phyloP scores from a whole-genome alignment of 805 yeast species.

The Hanseniaspora thailandica region DNA sequence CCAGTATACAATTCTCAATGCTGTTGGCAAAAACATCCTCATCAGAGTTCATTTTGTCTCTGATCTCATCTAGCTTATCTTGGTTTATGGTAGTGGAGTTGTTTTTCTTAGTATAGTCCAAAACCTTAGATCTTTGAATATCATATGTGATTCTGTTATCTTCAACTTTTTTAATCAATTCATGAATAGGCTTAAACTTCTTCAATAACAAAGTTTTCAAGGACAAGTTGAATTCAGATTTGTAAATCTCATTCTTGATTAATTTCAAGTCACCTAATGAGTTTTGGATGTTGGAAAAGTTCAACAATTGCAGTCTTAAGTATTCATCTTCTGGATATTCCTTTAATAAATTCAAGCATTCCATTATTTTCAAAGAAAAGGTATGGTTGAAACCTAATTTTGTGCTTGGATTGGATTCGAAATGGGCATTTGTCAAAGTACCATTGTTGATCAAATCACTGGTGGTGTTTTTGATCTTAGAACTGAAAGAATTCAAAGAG shows the following conservation, averaged over 20 bases:
- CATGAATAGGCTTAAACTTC: conserved; percentile 49
- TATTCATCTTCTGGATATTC: conserved; percentile 34
- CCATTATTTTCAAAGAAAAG: conserved; percentile 8
- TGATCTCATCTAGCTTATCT: conserved; percentile 58
- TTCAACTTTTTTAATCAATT: conserved; percentile 62
- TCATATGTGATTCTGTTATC: conserved; percentile 70
- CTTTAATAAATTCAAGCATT: conserved; percentile 12
- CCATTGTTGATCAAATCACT: conserved; percentile 12
- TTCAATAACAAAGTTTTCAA: conserved; percentile 50
- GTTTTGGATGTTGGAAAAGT: conserved; percentile 57
- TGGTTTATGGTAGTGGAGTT: conserved; percentile 26
- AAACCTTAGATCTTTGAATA: conserved; percentile 48
- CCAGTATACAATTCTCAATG: conserved; percentile 73
- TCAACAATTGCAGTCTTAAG: conserved; percentile 50
- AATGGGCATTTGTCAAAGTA: conserved; percentile 12
- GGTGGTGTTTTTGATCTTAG: conserved; percentile 9
- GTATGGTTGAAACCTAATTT: conserved; percentile 11
- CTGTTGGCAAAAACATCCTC: conserved; percentile 86
- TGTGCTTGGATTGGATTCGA: neutral
- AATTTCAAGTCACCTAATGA: conserved; percentile 73
- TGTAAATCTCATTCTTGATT: conserved; percentile 67
- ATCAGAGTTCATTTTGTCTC: conserved; percentile 67
- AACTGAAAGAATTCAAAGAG: conserved; percentile 4
- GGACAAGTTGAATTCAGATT: conserved; percentile 55
- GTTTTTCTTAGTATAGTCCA: conserved; percentile 34